These are phyloP conservation scores for Phytophthora quininea DNA, from an alignment of 352 stramenopile species.

Conservation along the genomic window DNA sequence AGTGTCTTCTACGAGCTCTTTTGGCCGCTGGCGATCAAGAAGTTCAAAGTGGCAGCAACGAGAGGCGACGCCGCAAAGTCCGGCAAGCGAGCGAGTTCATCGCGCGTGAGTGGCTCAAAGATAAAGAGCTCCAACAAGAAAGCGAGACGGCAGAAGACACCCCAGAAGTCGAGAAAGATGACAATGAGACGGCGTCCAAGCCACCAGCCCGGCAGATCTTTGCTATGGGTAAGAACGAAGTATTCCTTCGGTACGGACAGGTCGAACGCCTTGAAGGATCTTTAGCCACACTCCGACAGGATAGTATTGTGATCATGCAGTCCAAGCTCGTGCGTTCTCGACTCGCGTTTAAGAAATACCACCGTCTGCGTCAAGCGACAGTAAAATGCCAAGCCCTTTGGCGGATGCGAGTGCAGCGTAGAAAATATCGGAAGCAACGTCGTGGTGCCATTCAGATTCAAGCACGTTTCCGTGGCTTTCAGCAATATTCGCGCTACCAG, in stretches of 20 bases:
- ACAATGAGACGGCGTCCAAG: constrained; percentile 8
- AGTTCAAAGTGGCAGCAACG: constrained; percentile 28
- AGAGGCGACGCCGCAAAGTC: constrained; percentile 26
- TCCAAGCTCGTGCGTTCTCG: constrained; percentile 55
- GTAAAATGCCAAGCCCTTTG: constrained; percentile 57
- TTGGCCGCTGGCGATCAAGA: constrained; percentile 49
- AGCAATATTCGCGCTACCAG: constrained; percentile 31
- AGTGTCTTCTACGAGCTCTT: constrained; percentile 80
- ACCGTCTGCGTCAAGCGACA: constrained; percentile 40
- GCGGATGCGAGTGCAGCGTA: constrained; percentile 44
- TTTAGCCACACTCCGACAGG: constrained; percentile 41
- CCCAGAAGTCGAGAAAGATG: constrained; percentile 29
- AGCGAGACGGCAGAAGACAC: constrained; percentile 11
- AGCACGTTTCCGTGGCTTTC: constrained; percentile 39
- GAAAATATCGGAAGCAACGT: constrained; percentile 48
- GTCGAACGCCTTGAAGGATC: constrained; percentile 72
- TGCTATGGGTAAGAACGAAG: constrained; percentile 71
- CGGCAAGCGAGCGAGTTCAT: constrained; percentile 57
- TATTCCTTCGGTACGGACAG: constrained; percentile 83
- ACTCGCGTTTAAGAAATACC: constrained; percentile 47
- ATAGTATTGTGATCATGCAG: constrained; percentile 58
- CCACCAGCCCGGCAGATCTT: constrained; percentile 43
- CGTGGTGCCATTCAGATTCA: constrained; percentile 35
- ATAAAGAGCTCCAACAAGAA: constrained; percentile 31
- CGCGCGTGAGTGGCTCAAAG: constrained; percentile 51